Evolutionary conservation across 495 filamentous ascomycete species (phyloP).

Genomic region (Venustampulla echinocandica): DNA sequence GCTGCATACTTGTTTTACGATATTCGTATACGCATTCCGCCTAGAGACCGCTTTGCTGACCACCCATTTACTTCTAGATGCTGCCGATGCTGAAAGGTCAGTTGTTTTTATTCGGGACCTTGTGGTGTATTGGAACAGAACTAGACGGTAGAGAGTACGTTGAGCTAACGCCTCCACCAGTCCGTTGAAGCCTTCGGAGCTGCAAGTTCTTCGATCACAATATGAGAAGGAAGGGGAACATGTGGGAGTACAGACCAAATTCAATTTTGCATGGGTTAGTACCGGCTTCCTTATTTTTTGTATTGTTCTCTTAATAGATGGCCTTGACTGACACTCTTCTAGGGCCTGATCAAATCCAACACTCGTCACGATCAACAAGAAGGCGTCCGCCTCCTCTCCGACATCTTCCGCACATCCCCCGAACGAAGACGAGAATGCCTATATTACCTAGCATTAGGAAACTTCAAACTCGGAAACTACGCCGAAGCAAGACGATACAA

Average conservation of each 20-base stretch:
- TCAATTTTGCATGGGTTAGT: conserved; percentile 96
- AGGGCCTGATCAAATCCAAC: conserved; percentile 93
- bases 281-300: not conserved
- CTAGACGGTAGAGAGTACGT: not conserved
- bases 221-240: conserved; percentile 96
- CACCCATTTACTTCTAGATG: conserved; percentile 51
- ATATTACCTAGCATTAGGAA: conserved; percentile 92
- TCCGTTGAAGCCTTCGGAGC: conserved; percentile 78
- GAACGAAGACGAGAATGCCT: conserved; percentile 94
- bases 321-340: conserved; percentile 7
- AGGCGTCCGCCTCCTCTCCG: conserved; percentile 86
- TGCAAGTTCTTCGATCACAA: conserved; percentile 83
- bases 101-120: conserved; percentile 16
- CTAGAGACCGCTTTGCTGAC: conserved; percentile 23
- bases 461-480: conserved; percentile 97
- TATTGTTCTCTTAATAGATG: no score
- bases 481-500: conserved; percentile 91
- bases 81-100: conserved; percentile 93
- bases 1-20: conserved; percentile 19
- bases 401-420: conserved; percentile 87
- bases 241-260: conserved; percentile 95
- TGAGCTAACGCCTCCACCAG: conserved; percentile 25
- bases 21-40: conserved; percentile 16
- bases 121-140: not conserved
- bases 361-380: conserved; percentile 80